phyloP scores from a whole-genome alignment of 208 protist species.

The Tetramitus jugosus region DNA sequence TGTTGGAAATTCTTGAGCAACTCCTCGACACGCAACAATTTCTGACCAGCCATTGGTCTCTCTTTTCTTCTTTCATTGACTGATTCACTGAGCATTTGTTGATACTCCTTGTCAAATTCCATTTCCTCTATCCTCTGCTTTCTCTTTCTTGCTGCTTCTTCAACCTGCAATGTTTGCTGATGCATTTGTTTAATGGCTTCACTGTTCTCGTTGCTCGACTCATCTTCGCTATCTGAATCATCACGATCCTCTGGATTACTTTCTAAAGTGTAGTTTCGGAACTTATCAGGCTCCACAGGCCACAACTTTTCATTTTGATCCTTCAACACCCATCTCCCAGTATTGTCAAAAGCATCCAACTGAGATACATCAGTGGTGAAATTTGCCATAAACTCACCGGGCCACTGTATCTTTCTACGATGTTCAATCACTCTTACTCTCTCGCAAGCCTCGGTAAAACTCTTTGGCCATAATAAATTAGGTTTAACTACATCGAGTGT shows the following conservation, averaged over 20 bases:
- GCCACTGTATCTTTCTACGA: not conserved
- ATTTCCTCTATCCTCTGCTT: not conserved
- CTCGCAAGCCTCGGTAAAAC: not conserved
- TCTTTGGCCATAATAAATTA: constrained; percentile 5
- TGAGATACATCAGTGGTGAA: not conserved
- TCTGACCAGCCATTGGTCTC: too few relatives aligned
- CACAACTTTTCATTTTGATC: not conserved
- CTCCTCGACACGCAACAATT: too few relatives aligned
- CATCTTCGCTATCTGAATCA: not conserved
- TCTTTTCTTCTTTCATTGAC: constrained; percentile 11
- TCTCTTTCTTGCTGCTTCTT: not conserved
- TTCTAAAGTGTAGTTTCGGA: too few relatives aligned
- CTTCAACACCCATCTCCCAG: not conserved
- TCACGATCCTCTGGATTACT: not conserved
- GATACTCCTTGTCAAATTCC: not conserved
- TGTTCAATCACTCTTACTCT: not conserved
- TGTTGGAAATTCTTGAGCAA: too few relatives aligned
- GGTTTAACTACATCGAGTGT: constrained; percentile 33
- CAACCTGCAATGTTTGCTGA: not conserved
- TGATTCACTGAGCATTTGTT: not conserved
- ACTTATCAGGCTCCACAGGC: too few relatives aligned
- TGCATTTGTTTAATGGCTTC: not conserved
- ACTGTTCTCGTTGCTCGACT: not conserved
- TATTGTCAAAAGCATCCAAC: not conserved
- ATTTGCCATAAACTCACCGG: not conserved